Evolutionary conservation across 371 early-diverging fungal species (phyloP).

Genomic region (Rhizomucor miehei): DNA sequence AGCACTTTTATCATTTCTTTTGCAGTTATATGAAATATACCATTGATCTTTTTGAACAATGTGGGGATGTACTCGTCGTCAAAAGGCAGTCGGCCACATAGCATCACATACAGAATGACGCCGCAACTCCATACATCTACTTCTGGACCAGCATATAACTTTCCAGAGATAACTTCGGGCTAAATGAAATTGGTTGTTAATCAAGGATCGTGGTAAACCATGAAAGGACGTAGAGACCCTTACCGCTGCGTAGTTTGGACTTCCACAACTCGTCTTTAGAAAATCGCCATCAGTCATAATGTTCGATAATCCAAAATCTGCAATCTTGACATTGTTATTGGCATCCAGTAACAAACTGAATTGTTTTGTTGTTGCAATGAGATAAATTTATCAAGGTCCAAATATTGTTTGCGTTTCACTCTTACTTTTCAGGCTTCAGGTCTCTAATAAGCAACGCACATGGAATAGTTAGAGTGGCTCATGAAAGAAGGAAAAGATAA

Average conservation of each 20-base stretch:
- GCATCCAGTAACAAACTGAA: slow-evolving; percentile 86
- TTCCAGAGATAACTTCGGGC: slow-evolving; percentile 96
- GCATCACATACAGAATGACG: slow-evolving; percentile 98
- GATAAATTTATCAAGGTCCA: too few species aligned
- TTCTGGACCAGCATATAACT: slow-evolving; percentile 96
- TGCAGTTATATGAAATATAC: slow-evolving; percentile 12
- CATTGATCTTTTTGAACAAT: slow-evolving; percentile 91
- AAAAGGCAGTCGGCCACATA: slow-evolving; percentile 98
- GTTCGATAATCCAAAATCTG: slow-evolving; percentile 96
- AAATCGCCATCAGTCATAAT: slow-evolving; percentile 96
- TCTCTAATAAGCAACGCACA: slow-evolving; percentile 53
- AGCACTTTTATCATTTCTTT: neutral
- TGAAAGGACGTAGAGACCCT: slow-evolving; percentile 13
- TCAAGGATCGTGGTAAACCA: neutral
- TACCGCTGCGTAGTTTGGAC: slow-evolving; percentile 84
- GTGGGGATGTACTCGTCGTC: slow-evolving; percentile 98
- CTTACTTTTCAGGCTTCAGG: slow-evolving; percentile 78
- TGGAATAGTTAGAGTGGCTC: too few species aligned
- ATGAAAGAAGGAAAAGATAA: too few species aligned
- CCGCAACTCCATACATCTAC: slow-evolving; percentile 99
- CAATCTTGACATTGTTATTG: slow-evolving; percentile 95
- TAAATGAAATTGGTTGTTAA: slow-evolving; percentile 10
- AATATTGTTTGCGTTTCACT: neutral
- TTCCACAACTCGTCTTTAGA: slow-evolving; percentile 93
- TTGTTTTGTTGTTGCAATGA: neutral